These are phyloP conservation scores for Oryza punctata DNA, from an alignment of 176 grass and related monocot species.

Conservation along the genomic window DNA sequence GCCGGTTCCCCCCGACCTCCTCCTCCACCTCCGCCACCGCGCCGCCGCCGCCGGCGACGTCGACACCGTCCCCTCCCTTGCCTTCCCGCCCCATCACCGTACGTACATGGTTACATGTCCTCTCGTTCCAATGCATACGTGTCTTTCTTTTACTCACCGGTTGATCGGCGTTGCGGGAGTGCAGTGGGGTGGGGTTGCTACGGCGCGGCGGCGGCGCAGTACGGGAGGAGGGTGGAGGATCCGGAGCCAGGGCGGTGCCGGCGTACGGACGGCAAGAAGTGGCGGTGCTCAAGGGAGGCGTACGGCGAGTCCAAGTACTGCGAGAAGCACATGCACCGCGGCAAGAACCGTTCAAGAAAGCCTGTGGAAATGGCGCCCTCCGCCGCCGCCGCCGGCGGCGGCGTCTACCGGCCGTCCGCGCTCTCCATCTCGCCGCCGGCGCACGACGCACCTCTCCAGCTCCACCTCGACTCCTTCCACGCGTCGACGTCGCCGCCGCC, in stretches of 20 bases:
- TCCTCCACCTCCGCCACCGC: conserved; percentile 63
- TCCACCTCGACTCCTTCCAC: conserved; percentile 47
- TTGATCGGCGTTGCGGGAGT: too few species aligned
- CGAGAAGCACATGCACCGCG: conserved; percentile 96
- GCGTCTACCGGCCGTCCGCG: conserved; percentile 36
- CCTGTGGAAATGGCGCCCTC: conserved; percentile 65
- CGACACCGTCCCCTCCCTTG: conserved; percentile 62
- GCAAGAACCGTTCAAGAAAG: conserved; percentile 99
- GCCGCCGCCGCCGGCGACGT: conserved; percentile 42
- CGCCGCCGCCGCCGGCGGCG: background rate
- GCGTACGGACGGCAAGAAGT: conserved; percentile 96
- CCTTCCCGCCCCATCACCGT: conserved; percentile 63
- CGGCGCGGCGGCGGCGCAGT: conserved; percentile 32
- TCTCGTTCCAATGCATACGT: too few species aligned
- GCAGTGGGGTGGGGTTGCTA: conserved; percentile 82
- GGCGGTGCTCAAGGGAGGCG: conserved; percentile 89
- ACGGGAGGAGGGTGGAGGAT: conserved; percentile 65
- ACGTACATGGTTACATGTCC: conserved; percentile 2
- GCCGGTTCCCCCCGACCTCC: conserved; percentile 80
- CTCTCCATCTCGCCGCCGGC: conserved; percentile 48
- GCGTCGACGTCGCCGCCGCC: conserved; percentile 40
- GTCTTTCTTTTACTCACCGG: background rate
- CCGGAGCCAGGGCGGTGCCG: conserved; percentile 88
- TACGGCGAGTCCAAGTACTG: conserved; percentile 93
- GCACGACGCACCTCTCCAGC: conserved; percentile 40